Base-by-base conservation (phyloP, 352 stramenopile species). In the Pythium periplocum region DNA sequence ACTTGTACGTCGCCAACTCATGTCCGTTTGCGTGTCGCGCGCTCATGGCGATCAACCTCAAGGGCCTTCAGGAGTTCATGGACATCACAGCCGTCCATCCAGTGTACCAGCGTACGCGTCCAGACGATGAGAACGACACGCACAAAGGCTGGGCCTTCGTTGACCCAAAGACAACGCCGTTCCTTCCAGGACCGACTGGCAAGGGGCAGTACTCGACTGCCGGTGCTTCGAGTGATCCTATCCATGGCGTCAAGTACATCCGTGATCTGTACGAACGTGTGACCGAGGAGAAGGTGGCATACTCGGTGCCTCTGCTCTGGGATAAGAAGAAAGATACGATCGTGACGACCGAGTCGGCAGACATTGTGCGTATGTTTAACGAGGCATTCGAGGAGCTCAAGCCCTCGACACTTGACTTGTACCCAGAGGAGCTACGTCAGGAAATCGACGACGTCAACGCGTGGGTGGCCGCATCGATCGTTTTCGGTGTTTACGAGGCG, bases 291-390 rank as follows among this genome's bases (percentile, higher is more conserved):
- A 66, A 59, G 37, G 77, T 76, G 31, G 96, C 97, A 51, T 98
- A 94, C 72, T 92, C 90, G 8, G 93, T 98, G 45, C 96, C 95
- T 30, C 59, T 98, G 0, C 62, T 98, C 8, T 98, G 84, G 74
- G 94, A 99, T 73, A 97, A 93, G 59, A 96, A 97, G 62, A 62
- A 69, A 0, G 68, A 93, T 30, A 96, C 82, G 5, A 98, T 98
- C 62, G 95, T 99, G 9, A 97, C 90, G 68, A 98, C 98, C 61
- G 95, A 99, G 71, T 97, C 85, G 1, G 82, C 83, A 31, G 94
- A 98, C 54, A 98, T 99, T 69, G 87, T 97, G 9, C 76, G 90
- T 59, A 98, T 98, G 82, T 74, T 99, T 38, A 98, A 98, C 72
- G 83, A 69, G 17, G 81, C 75, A 34, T 98, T 98, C 51, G 83